Evolutionary conservation across 495 filamentous ascomycete genomes (phyloP).

Genomic region (Penicillium salamii): DNA sequence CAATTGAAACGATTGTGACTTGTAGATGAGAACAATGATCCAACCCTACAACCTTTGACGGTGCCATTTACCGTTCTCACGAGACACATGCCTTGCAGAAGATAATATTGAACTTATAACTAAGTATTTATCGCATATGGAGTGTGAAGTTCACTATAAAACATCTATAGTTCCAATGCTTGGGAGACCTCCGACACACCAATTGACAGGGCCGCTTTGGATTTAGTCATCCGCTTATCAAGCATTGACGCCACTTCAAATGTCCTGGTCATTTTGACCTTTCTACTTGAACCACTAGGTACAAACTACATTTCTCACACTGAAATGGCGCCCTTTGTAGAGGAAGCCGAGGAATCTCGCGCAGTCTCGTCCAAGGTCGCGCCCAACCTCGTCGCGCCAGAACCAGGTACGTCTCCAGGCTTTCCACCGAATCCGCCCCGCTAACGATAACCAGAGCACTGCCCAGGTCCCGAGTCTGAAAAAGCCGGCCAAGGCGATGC

Average conservation of each 20-base stretch:
- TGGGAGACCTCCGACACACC: constrained; percentile 35
- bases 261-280: not conserved
- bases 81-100: too few relatives aligned
- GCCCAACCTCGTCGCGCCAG: constrained; percentile 84
- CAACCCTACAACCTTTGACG: too few relatives aligned
- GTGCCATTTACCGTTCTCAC: too few relatives aligned
- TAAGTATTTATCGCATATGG: too few relatives aligned
- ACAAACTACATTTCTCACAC: not conserved
- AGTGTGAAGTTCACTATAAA: too few relatives aligned
- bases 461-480: constrained; percentile 88
- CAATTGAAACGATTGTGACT: too few relatives aligned
- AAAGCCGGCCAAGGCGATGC: constrained; percentile 81
- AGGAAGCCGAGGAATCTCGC: constrained; percentile 65
- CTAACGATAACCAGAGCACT: constrained; percentile 63
- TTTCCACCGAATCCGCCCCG: not conserved
- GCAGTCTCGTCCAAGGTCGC: constrained; percentile 64
- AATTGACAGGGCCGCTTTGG: constrained; percentile 25
- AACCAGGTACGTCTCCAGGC: constrained; percentile 59
- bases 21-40: too few relatives aligned
- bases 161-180: too few relatives aligned
- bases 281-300: too few relatives aligned
- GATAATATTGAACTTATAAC: too few relatives aligned
- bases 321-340: constrained; percentile 67
- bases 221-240: constrained; percentile 46
- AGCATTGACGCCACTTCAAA: constrained; percentile 25